Percentiles rank a stretch among this genome's conserved stretches.
These are phyloP conservation scores for Pythium periplocum DNA, from an alignment of 352 stramenopile genomes.

Conservation along the genomic window DNA sequence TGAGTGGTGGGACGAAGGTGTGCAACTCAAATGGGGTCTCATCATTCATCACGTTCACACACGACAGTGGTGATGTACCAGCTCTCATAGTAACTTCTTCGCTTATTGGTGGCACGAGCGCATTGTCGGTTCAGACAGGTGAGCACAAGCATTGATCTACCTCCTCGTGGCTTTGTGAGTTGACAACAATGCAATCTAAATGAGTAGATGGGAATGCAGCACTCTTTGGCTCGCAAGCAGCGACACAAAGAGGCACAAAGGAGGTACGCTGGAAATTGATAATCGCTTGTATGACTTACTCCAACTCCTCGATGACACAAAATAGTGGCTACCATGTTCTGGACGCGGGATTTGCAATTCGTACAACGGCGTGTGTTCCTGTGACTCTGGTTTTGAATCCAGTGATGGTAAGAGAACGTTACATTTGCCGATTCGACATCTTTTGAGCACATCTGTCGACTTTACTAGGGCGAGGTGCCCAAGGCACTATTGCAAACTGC, in stretches of 20 bases:
- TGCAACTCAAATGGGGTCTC: constrained; percentile 55
- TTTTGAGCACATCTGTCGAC: constrained; percentile 7
- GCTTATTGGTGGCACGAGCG: constrained; percentile 26
- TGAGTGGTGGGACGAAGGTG: constrained; percentile 36
- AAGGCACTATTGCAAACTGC: constrained; percentile 22
- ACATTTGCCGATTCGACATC: constrained; percentile 13
- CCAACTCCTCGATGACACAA: neutral
- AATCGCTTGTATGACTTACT: neutral
- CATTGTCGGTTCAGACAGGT: constrained; percentile 38
- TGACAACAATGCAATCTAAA: no score
- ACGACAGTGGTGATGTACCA: constrained; percentile 64
- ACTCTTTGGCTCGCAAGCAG: constrained; percentile 22
- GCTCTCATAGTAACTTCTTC: constrained; percentile 28
- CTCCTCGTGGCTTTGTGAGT: neutral
- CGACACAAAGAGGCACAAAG: constrained; percentile 50
- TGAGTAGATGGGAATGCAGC: constrained; percentile 26
- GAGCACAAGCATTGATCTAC: neutral
- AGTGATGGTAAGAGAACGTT: constrained; percentile 40
- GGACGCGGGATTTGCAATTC: constrained; percentile 50
- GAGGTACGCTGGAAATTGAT: constrained; percentile 25
- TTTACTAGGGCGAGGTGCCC: constrained; percentile 13
- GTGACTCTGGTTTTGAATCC: constrained; percentile 35
- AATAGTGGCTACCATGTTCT: constrained; percentile 61
- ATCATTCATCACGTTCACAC: constrained; percentile 54
- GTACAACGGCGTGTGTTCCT: constrained; percentile 40